phyloP scores from a whole-genome alignment of 1,284 basidiomycete species.

The Quambalaria eucalypti region DNA sequence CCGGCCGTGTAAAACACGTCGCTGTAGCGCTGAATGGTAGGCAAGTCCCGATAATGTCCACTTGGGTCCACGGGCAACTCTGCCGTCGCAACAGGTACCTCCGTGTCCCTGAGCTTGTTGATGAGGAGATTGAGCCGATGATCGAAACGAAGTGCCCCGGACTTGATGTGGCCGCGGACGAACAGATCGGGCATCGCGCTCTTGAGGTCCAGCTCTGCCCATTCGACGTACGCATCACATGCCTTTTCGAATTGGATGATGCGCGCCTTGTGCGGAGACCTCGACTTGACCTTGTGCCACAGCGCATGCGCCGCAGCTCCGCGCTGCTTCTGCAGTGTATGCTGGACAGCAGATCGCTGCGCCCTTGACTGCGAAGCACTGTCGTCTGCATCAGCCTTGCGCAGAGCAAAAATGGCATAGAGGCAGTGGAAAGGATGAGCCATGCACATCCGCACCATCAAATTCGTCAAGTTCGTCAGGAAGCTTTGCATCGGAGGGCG shows the following conservation, averaged over 20 bases:
- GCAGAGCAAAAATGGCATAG: constrained; percentile 71
- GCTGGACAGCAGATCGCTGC: constrained; percentile 59
- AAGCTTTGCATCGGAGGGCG: constrained; percentile 46
- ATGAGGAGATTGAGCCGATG: constrained; percentile 15
- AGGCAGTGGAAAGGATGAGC: constrained; percentile 92
- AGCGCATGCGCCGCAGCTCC: constrained; percentile 62
- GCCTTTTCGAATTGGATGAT: constrained; percentile 60
- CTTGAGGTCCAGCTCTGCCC: constrained; percentile 62
- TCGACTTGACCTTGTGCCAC: constrained; percentile 56
- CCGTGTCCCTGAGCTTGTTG: constrained; percentile 13
- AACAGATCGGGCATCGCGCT: constrained; percentile 24
- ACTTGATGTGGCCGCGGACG: constrained; percentile 16
- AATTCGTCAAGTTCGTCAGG: constrained; percentile 59
- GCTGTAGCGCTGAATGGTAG: constrained; percentile 57
- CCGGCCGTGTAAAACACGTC: constrained; percentile 60
- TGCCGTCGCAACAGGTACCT: constrained; percentile 65
- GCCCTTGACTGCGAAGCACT: constrained; percentile 2
- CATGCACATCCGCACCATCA: constrained; percentile 67
- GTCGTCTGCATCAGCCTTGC: constrained; percentile 22
- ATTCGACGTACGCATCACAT: constrained; percentile 67
- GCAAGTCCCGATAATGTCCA: constrained; percentile 52
- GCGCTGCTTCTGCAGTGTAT: constrained; percentile 60
- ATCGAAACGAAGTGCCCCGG: constrained; percentile 17
- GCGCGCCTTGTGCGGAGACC: constrained; percentile 48
- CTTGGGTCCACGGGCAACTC: constrained; percentile 65